These are phyloP conservation scores for Pichia nanzhaoensis DNA, from an alignment of 805 yeast species.

Conservation along the genomic window DNA sequence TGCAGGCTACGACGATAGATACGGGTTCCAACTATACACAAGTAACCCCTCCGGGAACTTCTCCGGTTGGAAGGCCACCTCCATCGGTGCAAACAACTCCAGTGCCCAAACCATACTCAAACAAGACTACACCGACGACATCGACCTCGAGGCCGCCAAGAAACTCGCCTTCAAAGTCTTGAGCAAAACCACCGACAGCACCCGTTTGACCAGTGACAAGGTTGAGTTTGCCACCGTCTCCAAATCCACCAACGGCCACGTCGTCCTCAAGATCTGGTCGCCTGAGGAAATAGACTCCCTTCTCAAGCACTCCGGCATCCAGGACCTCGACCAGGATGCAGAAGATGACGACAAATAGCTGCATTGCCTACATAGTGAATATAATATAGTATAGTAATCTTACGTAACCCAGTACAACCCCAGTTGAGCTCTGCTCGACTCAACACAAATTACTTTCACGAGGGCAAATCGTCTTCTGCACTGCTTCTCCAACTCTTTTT, in stretches of 20 bases:
- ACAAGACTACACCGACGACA: constrained; percentile 87
- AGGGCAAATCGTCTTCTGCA: too few relatives aligned
- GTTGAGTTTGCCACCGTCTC: constrained; percentile 85
- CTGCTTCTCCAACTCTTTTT: too few relatives aligned
- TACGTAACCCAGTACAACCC: too few relatives aligned
- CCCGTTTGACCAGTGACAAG: constrained; percentile 80
- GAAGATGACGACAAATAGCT: too few relatives aligned
- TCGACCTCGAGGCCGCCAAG: constrained; percentile 67
- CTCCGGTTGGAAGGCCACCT: constrained; percentile 97
- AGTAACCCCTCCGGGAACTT: constrained; percentile 97
- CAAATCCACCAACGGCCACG: constrained; percentile 40
- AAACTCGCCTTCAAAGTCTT: constrained; percentile 86
- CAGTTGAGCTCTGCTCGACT: too few relatives aligned
- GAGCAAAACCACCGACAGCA: constrained; percentile 88
- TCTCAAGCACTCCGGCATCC: constrained; percentile 63
- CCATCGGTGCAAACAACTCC: constrained; percentile 92
- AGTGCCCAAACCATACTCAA: constrained; percentile 94
- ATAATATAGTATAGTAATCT: too few relatives aligned
- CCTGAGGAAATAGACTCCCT: constrained; percentile 71
- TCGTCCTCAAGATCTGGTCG: constrained; percentile 68
- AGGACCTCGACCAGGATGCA: constrained; percentile 42
- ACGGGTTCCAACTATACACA: constrained; percentile 87
- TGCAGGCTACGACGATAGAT: constrained; percentile 90
- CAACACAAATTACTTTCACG: too few relatives aligned
- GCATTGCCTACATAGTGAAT: too few relatives aligned